A percentile compares a stretch with the other conserved stretches of the same genome.
phyloP scores from a whole-genome alignment of 768 basidiomycete genomes.

The Rubroboletus satanas region DNA sequence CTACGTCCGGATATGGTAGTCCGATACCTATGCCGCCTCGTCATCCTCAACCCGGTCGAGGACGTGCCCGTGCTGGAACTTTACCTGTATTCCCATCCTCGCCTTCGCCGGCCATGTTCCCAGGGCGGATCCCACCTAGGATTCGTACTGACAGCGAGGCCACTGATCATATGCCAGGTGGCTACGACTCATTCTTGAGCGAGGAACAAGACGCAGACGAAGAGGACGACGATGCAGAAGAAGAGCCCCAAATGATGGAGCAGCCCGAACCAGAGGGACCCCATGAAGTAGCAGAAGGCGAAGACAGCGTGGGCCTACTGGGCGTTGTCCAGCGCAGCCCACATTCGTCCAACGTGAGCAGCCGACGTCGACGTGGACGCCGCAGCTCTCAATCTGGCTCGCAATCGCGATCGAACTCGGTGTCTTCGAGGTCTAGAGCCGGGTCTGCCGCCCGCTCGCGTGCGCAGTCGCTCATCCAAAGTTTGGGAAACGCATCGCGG shows the following conservation, averaged over 20 bases:
- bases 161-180: constrained; percentile 25
- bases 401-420: constrained; percentile 26
- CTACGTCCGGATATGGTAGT: constrained; percentile 31
- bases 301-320: constrained; percentile 58
- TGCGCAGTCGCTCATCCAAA: constrained; percentile 64
- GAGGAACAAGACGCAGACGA: constrained; percentile 31
- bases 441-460: constrained; percentile 58
- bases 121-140: constrained; percentile 24
- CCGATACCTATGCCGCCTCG: constrained; percentile 50
- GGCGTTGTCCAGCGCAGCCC: constrained; percentile 46
- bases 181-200: constrained; percentile 31
- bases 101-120: constrained; percentile 34
- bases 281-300: constrained; percentile 58
- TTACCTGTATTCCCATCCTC: constrained; percentile 36
- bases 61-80: constrained; percentile 37
- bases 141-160: constrained; percentile 29
- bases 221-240: constrained; percentile 30
- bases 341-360: constrained; percentile 41
- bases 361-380: constrained; percentile 31
- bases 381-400: constrained; percentile 38
- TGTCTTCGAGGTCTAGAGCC: constrained; percentile 39
- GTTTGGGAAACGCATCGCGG: constrained; percentile 55
- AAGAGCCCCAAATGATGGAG: constrained; percentile 38
- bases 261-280: constrained; percentile 49
- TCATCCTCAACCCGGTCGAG: constrained; percentile 39